Percentiles rank a stretch among this genome's conserved stretches.
Conservation (phyloP, 371 early-diverging fungal genomes). For the Conidiobolus incongruus region DNA sequence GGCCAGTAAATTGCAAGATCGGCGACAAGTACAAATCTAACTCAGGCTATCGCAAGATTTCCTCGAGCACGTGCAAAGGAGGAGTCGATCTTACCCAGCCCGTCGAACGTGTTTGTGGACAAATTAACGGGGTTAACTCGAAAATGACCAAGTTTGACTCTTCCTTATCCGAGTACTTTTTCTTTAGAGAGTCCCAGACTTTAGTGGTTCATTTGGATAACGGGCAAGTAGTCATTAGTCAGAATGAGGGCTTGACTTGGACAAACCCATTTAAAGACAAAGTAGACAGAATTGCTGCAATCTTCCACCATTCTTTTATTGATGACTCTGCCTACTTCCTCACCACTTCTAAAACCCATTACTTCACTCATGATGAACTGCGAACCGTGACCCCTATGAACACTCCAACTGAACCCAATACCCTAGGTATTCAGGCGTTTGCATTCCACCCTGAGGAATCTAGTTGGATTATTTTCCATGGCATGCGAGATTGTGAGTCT, state of each 20-base stretch:
- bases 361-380: conserved; percentile 46
- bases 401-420: conserved; percentile 30
- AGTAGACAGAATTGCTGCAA: conserved; percentile 14
- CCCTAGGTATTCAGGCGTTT: conserved; percentile 23
- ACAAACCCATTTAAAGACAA: conserved; percentile 11
- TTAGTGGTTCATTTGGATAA: conserved; percentile 28
- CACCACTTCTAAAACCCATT: conserved; percentile 20
- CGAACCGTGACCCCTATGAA: conserved; percentile 25
- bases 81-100: conserved; percentile 30
- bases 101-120: conserved; percentile 28
- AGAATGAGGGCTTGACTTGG: conserved; percentile 61
- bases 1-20: conserved; percentile 27
- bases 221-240: conserved; percentile 29
- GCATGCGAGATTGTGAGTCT: conserved; percentile 24
- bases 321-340: conserved; percentile 48
- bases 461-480: conserved; percentile 53
- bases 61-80: conserved; percentile 30
- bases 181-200: conserved; percentile 30
- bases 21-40: conserved; percentile 27
- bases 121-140: conserved; percentile 1
- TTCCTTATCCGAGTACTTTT: conserved; percentile 28
- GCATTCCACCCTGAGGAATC: conserved; percentile 59
- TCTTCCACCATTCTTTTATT: conserved; percentile 45
- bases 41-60: conserved; percentile 44
- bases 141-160: conserved; percentile 16